These are phyloP conservation scores for Brassica balearica DNA, from an alignment of 441 rosid genomes.

Conservation along the genomic window DNA sequence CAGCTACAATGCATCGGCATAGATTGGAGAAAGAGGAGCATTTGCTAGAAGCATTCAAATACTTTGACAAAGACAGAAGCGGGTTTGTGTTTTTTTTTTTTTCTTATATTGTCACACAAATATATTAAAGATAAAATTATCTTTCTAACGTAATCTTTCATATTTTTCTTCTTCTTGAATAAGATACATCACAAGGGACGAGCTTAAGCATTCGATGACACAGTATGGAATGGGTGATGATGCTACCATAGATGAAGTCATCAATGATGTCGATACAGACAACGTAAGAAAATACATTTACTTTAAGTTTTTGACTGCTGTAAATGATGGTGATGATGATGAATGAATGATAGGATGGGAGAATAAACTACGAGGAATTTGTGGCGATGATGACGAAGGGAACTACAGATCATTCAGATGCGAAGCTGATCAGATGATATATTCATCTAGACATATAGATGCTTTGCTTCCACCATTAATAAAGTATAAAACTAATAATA, in stretches of 20 bases:
- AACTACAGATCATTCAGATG: constrained; percentile 48
- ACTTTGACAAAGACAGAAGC: constrained; percentile 75
- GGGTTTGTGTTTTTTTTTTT: constrained; percentile 55
- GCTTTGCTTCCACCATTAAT: constrained; percentile 30
- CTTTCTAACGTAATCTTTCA: neutral
- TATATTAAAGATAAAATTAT: neutral
- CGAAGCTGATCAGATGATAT: constrained; percentile 40
- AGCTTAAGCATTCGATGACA: constrained; percentile 77
- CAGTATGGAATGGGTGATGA: constrained; percentile 85
- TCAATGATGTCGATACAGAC: constrained; percentile 71
- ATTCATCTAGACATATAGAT: neutral
- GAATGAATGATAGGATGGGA: constrained; percentile 73
- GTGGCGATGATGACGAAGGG: constrained; percentile 71
- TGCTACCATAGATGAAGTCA: constrained; percentile 71
- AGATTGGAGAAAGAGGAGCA: constrained; percentile 79
- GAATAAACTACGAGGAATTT: constrained; percentile 64
- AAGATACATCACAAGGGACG: constrained; percentile 91
- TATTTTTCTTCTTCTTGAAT: too few relatives aligned
- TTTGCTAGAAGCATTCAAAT: constrained; percentile 66
- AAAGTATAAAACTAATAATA: constrained; percentile 12
- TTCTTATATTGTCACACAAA: neutral
- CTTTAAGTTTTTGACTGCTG: too few relatives aligned
- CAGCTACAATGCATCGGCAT: constrained; percentile 88
- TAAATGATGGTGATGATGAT: too few relatives aligned
- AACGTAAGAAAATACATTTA: too few relatives aligned